These are phyloP conservation scores for Aspergillus sp. DNA, from an alignment of 2,329 filamentous ascomycete species.

Conservation along the genomic window DNA sequence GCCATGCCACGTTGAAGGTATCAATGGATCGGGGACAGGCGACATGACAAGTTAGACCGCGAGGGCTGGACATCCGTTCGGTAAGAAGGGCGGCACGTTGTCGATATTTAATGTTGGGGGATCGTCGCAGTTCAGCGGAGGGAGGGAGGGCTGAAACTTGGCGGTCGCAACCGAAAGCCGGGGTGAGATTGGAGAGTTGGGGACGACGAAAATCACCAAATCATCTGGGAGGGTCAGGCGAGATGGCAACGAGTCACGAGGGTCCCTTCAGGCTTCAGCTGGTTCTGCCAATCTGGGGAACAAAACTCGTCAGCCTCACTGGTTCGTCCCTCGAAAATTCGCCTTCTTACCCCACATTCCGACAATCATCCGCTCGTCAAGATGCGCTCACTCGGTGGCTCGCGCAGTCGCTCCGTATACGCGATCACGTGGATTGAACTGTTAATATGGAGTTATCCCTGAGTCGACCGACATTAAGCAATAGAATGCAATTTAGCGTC, in stretches of 20 bases:
- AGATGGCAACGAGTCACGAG: neutral
- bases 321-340: neutral
- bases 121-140: neutral
- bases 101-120: neutral
- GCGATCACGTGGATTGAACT: too few species aligned
- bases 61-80: slow-evolving; percentile 27
- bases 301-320: neutral
- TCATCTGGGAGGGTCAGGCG: neutral
- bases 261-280: neutral
- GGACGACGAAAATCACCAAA: slow-evolving; percentile 1
- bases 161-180: neutral
- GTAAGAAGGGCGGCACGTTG: neutral
- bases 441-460: too few species aligned
- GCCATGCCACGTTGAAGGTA: slow-evolving; percentile 29
- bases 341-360: slow-evolving; percentile 1
- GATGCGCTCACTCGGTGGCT: neutral
- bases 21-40: slow-evolving; percentile 31
- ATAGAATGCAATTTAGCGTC: too few species aligned
- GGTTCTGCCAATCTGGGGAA: neutral
- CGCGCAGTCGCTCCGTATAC: too few species aligned
- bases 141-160: neutral
- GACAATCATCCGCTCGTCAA: neutral
- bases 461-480: too few species aligned
- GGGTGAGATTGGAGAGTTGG: neutral
- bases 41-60: slow-evolving; percentile 28